Evolutionary conservation across 2,329 filamentous ascomycete species (phyloP), one percentile per base, ranked within the genome.

Genomic region (Colletotrichum brevisporum): DNA sequence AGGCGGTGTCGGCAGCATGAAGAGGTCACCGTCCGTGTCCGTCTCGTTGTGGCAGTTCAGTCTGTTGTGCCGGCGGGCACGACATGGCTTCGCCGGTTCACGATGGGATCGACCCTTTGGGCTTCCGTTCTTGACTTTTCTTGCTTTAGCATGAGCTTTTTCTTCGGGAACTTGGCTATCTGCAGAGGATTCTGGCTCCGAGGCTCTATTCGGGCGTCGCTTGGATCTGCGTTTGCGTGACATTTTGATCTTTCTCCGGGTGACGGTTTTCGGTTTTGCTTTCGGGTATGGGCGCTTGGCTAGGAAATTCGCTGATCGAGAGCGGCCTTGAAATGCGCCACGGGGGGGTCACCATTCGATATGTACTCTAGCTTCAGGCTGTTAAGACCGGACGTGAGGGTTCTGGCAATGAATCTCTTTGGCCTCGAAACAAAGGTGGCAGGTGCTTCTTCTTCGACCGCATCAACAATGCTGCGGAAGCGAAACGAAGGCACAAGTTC

Each of bases 21-120:
- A 15, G 16, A 36, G 57, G 48, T 70, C 69, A 16, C 69, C 67
- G 31, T 71, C 67, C 16, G 39, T 63, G 21, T 67, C 36, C 9
- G 56, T 43, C 4, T 47, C 45, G 39, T 27, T 45, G 36, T 26
- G 26, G 6, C 36, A 62, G 39, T 31, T 24, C 5, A 16, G 27
- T 16, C 21, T 65, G 16, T 43, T n/a, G 15, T 67, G 43, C 26
- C 26, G 63, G 16, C 39, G 26, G 10, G 56, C 24, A 9, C 43
- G 50, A 12, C 48, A n/a, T 26, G 51, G 27, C 16, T 27, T 41
- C n/a, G 43, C 21, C n/a, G 51, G 5, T 12, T 59, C 18, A 6
- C 27, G 36, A 9, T 36, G n/a, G 26, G 21, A 8, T 3, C 51
- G 58, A 15, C 36, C 36, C 27, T 48, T 63, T 9, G 18, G 24